Conservation (phyloP, 306 rosid species). For the Citrullus colocynthis region DNA sequence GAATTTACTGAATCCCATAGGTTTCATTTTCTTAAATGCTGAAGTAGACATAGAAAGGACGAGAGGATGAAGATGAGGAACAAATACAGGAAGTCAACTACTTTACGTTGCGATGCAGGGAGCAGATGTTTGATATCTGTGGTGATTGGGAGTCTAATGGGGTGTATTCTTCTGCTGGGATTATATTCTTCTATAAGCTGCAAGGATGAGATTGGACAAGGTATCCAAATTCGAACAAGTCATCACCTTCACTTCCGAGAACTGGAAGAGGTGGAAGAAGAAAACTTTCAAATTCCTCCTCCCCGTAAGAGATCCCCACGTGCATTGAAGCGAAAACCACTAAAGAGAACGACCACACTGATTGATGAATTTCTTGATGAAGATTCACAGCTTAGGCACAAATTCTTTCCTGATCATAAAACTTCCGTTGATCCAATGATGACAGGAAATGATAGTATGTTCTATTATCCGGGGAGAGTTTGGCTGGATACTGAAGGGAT, state of each 20-base stretch:
- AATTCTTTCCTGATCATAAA: slow-evolving; percentile 62
- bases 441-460: slow-evolving; percentile 39
- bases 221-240: slow-evolving; percentile 22
- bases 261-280: slow-evolving; percentile 77
- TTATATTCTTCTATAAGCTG: slow-evolving; percentile 31
- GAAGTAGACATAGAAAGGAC: slow-evolving; percentile 38
- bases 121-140: slow-evolving; percentile 45
- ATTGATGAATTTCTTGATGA: slow-evolving; percentile 95
- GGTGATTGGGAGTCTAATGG: slow-evolving; percentile 63
- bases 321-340: slow-evolving; percentile 67
- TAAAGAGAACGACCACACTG: slow-evolving; percentile 43
- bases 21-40: slow-evolving; percentile 57
- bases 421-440: slow-evolving; percentile 52
- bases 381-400: slow-evolving; percentile 65
- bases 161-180: slow-evolving; percentile 54
- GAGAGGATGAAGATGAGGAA: slow-evolving; percentile 73
- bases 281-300: slow-evolving; percentile 63
- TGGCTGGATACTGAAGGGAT: slow-evolving; percentile 89
- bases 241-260: slow-evolving; percentile 50
- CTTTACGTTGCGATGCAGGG: slow-evolving; percentile 67
- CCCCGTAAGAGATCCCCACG: slow-evolving; percentile 94
- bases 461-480: slow-evolving; percentile 72
- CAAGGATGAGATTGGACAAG: slow-evolving; percentile 21
- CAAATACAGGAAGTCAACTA: slow-evolving; percentile 71
- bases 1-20: slow-evolving; percentile 39